Base-by-base conservation (phyloP, 495 filamentous ascomycete species). In the Jackrogersella minutella region DNA sequence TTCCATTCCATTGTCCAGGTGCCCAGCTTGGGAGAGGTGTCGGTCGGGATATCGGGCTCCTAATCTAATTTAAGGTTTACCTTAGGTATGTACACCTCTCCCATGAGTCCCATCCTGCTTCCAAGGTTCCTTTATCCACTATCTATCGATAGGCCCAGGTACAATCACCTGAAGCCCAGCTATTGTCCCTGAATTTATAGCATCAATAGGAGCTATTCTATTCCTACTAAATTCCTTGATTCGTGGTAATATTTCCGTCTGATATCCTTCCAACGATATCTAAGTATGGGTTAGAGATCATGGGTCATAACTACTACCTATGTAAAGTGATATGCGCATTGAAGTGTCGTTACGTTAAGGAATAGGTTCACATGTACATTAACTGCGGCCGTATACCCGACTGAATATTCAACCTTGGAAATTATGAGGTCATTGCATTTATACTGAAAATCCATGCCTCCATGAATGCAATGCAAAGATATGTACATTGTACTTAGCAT, bases 11-110 rank as follows among this genome's bases (percentile, higher is more conserved):
- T n/a, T n/a, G n/a, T n/a, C n/a, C n/a, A n/a, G n/a, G n/a, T n/a
- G n/a, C n/a, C n/a, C n/a, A n/a, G n/a, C n/a, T n/a, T n/a, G n/a
- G n/a, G n/a, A 60, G 41, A 63, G 49, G 59, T 40, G 55, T 59
- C 43, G 46, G 64, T 63, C 59, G 58, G 65, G 52, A 63, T 44
- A 36, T 63, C 65, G 58, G 65, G 65, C 65, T 63, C 33, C 54
- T 52, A 63, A 62, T 46, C 53, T 54, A 68, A 68, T 62, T 54
- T 65, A 53, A 65, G 62, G 36, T 58, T 68, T 41, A 30, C 26
- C 26, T n/a, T n/a, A n/a, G n/a, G n/a, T n/a, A n/a, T n/a, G n/a
- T 30, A 30, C 26, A 30, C 26, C 3, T 30, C 26, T 30, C 40
- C 39, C 57, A 46, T 62, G 58, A 62, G 44, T 62, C 62, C 64